phyloP scores from a whole-genome alignment of 768 basidiomycete genomes.

The Podaxis pistillaris region DNA sequence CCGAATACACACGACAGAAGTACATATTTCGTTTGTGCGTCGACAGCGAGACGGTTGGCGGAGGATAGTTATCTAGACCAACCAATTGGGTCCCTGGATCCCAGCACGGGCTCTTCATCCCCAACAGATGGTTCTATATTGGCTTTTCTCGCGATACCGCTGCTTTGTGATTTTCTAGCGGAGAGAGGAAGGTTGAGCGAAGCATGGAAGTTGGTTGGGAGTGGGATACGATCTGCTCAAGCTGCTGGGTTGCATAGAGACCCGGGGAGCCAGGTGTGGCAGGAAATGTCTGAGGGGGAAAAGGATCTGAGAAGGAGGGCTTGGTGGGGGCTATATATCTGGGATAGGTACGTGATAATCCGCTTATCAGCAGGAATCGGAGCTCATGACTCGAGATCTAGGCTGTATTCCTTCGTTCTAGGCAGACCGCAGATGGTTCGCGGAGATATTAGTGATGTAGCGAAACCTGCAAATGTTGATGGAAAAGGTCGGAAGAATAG shows the following conservation, averaged over 20 bases:
- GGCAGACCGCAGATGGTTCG: constrained; percentile 45
- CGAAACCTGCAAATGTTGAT: constrained; percentile 28
- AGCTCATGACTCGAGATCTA: constrained; percentile 19
- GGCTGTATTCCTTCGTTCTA: constrained; percentile 42
- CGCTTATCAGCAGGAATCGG: constrained; percentile 6
- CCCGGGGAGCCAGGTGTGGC: constrained; percentile 39
- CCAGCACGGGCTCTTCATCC: constrained; percentile 24
- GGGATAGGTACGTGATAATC: constrained; percentile 37
- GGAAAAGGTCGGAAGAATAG: constrained; percentile 32
- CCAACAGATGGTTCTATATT: constrained; percentile 46
- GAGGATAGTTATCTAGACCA: constrained; percentile 42
- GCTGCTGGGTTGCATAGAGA: constrained; percentile 45
- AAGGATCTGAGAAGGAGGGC: constrained; percentile 37
- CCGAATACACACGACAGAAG: constrained; percentile 19
- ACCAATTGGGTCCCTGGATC: constrained; percentile 29
- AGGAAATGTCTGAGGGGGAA: constrained; percentile 43
- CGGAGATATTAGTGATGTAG: constrained; percentile 35
- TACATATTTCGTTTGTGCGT: constrained; percentile 40
- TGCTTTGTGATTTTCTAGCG: constrained; percentile 44
- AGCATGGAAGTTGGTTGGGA: constrained; percentile 46
- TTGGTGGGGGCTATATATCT: constrained; percentile 43
- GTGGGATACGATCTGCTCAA: constrained; percentile 36
- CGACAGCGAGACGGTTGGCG: constrained; percentile 43
- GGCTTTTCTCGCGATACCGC: constrained; percentile 43
- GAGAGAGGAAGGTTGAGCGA: constrained; percentile 48